Evolutionary conservation across 495 filamentous ascomycete genomes (phyloP), one percentile per base, ranked within the genome.

Genomic region (Entonaema liquescens): DNA sequence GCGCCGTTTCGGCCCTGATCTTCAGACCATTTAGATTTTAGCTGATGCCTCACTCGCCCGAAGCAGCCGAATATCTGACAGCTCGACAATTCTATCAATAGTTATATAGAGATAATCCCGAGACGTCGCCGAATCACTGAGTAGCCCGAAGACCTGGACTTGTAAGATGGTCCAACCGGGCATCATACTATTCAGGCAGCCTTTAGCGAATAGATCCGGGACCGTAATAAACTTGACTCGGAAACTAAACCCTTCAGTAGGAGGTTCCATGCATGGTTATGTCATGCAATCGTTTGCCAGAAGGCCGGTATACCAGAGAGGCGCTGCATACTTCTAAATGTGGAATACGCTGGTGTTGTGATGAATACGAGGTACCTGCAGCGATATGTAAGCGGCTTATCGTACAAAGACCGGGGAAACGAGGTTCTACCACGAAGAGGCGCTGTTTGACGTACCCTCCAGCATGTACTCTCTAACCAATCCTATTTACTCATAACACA

Each of bases 191-290:
- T 17, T 56, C 15, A 42, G 50, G 19, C 59, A 61, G 8, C 76
- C 74, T 70, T 70, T 79, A 70, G 83, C 84, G 0, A 86, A 73
- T 29, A 72, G 67, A 65, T 85, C 80, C 4, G 83, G 66, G 13
- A 73, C 79, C 21, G 79, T 44, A 13, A 66, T 74, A 36, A 73
- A 0, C 68, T 71, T 3, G 70, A 58, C 35, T 72, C 65, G 23
- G 68, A 54, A 11, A 78, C 31, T 17, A 26, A 25, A 42, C 57
- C 40, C 5, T 26, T 55, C 33, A n/a, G 29, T 28, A 57, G 29
- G 59, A 50, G 31, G 44, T 31, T 26, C 36, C 7, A 61, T 49
- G 19, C 28, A 42, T 36, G 42, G 28, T 23, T 42, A 44, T 44
- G 23, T 25, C 26, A 19, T 26, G 56, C 56, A 17, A 29, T 65